Conservation (phyloP, 495 filamentous ascomycete genomes). For the Parathielavia hyrcaniae region DNA sequence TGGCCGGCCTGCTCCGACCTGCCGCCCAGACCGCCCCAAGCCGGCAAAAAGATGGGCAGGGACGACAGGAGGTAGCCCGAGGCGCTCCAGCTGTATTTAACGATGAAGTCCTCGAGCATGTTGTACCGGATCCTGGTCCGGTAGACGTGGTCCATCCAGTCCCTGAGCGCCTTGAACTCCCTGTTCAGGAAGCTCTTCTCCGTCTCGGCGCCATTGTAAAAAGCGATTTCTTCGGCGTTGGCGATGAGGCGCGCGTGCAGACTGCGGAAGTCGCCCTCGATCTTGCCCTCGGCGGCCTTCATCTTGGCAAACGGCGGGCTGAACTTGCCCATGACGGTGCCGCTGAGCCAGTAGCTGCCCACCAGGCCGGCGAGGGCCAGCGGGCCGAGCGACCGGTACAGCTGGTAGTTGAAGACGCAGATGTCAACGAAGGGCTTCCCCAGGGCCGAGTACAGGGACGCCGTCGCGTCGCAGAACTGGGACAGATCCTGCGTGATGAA, state of each 20-base stretch:
- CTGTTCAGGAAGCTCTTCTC: conserved; percentile 83
- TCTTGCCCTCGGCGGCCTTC: conserved; percentile 87
- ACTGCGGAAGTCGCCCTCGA: conserved; percentile 88
- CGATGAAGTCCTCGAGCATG: conserved; percentile 95
- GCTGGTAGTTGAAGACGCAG: conserved; percentile 93
- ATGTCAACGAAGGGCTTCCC: conserved; percentile 95
- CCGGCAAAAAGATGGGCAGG: conserved; percentile 87
- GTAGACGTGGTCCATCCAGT: conserved; percentile 96
- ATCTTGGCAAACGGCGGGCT: conserved; percentile 95
- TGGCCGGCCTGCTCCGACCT: conserved; percentile 52
- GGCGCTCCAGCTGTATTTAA: conserved; percentile 98
- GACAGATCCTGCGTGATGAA: conserved; percentile 98
- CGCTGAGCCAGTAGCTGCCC: conserved; percentile 87
- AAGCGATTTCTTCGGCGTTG: conserved; percentile 98
- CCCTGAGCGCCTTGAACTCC: conserved; percentile 84
- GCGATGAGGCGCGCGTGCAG: conserved; percentile 87
- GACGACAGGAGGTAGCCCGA: conserved; percentile 93
- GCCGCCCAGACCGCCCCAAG: conserved; percentile 81
- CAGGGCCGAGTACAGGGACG: conserved; percentile 89
- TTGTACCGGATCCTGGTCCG: conserved; percentile 95
- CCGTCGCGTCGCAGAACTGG: conserved; percentile 85
- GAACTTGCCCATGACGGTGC: conserved; percentile 74
- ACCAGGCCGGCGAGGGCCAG: conserved; percentile 79
- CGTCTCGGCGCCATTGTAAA: conserved; percentile 91
- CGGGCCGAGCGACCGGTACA: conserved; percentile 86